Conservation (phyloP, 176 grass and related monocot genomes). For the Juncus inflexus region DNA sequence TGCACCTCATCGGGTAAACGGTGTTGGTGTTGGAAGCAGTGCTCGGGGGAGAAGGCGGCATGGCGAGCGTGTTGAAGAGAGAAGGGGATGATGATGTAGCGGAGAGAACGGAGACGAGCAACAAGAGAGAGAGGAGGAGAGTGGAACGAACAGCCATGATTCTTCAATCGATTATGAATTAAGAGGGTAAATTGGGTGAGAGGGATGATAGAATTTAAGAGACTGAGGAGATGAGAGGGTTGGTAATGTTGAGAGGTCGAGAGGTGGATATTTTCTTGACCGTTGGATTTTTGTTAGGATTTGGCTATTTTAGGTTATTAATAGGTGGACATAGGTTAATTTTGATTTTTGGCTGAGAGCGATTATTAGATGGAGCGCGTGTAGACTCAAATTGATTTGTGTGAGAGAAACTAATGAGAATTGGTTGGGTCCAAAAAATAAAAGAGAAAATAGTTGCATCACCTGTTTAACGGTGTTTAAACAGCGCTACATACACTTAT, state of each 20-base stretch:
- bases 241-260: background rate
- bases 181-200: constrained; percentile 7
- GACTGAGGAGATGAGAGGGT: background rate
- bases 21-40: background rate
- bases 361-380: background rate
- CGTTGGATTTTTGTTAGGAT: background rate
- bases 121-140: constrained; percentile 18
- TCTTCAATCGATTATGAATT: background rate
- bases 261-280: constrained; percentile 11
- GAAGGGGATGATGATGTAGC: background rate
- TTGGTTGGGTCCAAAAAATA: no score
- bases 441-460: no score
- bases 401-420: no score
- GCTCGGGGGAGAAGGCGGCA: background rate
- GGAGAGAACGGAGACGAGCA: constrained; percentile 26
- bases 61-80: background rate
- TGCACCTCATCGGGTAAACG: background rate
- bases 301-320: constrained; percentile 19
- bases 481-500: no score
- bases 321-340: background rate
- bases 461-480: no score
- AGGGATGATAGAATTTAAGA: constrained; percentile 16
- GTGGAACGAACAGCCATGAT: constrained; percentile 21
- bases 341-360: background rate
- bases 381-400: no score